Percentiles rank a stretch among this genome's conserved stretches.
Conservation (phyloP, 2,329 filamentous ascomycete species). For the Aaosphaeria pasadenensis region DNA sequence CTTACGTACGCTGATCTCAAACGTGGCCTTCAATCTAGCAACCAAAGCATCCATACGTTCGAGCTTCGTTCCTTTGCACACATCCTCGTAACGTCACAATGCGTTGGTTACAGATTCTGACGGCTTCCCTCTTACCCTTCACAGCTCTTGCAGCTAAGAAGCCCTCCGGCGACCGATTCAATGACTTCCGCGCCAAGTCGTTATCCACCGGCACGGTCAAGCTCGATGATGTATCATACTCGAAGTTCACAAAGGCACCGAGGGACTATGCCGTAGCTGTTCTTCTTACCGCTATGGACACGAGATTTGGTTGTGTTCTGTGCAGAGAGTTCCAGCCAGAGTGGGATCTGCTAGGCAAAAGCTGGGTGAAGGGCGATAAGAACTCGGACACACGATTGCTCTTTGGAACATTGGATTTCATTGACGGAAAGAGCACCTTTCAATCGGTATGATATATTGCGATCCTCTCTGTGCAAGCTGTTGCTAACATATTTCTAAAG, state of each 20-base stretch:
- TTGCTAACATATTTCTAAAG: constrained; percentile 49
- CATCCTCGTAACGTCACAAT: constrained; percentile 50
- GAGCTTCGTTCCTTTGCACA: constrained; percentile 17
- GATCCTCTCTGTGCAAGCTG: not conserved
- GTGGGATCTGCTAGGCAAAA: constrained; percentile 82
- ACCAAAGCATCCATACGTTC: constrained; percentile 8
- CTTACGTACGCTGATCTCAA: constrained; percentile 19
- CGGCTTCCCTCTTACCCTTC: constrained; percentile 61
- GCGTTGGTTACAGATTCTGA: constrained; percentile 61
- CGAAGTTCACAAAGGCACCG: constrained; percentile 69
- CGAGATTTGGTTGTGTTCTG: constrained; percentile 78
- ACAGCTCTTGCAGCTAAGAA: constrained; percentile 64
- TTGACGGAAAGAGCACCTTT: constrained; percentile 78
- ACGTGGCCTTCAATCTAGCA: constrained; percentile 4
- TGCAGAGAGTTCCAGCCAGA: constrained; percentile 92
- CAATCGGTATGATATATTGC: constrained; percentile 65
- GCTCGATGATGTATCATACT: constrained; percentile 74
- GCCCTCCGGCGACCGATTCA: constrained; percentile 62
- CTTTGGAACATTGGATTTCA: constrained; percentile 84
- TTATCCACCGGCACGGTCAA: constrained; percentile 66
- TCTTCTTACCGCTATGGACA: constrained; percentile 81
- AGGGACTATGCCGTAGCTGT: constrained; percentile 82
- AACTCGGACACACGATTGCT: constrained; percentile 68
- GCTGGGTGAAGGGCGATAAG: constrained; percentile 85
- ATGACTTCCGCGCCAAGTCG: constrained; percentile 66